phyloP scores from a whole-genome alignment of 345 rosid genomes.

The Gossypium herbaceum region DNA sequence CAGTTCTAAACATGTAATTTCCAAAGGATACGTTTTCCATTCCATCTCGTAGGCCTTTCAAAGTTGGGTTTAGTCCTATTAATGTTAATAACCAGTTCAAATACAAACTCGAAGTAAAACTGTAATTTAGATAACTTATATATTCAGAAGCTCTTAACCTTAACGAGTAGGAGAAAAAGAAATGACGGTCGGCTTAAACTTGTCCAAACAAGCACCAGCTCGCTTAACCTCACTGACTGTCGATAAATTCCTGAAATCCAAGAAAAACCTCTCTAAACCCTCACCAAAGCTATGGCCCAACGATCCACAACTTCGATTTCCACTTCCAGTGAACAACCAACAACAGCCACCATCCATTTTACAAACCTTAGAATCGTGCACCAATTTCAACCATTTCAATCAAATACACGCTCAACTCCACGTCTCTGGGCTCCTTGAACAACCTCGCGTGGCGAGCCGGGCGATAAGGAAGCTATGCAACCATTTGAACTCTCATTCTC shows the following conservation, averaged over 20 bases:
- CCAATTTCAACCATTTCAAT: conserved; percentile 27
- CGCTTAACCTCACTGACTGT: conserved; percentile 23
- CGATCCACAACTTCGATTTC: conserved; percentile 18
- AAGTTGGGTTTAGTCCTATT: no score
- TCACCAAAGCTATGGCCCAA: conserved; percentile 37
- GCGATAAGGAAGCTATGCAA: conserved; percentile 43
- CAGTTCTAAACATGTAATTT: no score
- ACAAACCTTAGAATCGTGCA: conserved; percentile 33
- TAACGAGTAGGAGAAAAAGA: not conserved
- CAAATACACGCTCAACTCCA: conserved; percentile 44
- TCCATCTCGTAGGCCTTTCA: no score
- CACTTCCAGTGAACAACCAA: not conserved
- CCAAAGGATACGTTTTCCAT: no score
- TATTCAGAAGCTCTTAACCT: no score
- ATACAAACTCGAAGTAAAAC: no score
- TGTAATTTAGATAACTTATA: no score
- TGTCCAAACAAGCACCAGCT: conserved; percentile 2
- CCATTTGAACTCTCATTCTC: conserved; percentile 32
- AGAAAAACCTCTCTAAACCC: conserved; percentile 39
- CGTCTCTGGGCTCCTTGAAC: conserved; percentile 31
- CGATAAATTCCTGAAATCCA: conserved; percentile 37
- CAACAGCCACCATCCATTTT: conserved; percentile 18
- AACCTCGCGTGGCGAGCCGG: conserved; percentile 33
- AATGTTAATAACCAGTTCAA: no score
- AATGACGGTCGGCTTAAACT: conserved; percentile 17